Evolutionary conservation across 768 basidiomycete genomes (phyloP).

Genomic region (Coprinopsis marcescibilis): DNA sequence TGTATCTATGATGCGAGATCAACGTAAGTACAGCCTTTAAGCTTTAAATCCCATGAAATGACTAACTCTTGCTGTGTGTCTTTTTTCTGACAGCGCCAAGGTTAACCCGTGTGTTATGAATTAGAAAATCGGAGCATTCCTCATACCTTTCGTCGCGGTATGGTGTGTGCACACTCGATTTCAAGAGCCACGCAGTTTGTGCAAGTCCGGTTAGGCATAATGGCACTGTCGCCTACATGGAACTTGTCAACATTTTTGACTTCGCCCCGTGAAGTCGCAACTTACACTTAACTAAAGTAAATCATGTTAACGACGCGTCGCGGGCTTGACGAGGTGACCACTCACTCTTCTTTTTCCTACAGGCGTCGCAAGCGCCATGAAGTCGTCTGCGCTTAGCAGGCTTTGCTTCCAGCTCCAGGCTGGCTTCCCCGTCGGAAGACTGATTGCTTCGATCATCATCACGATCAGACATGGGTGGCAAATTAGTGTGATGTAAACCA

Average conservation of each 20-base stretch:
- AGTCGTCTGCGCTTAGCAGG: too few species aligned
- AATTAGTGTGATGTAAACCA: too few species aligned
- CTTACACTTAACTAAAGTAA: constrained; percentile 20
- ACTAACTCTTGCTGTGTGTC: constrained; percentile 31
- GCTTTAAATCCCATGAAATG: neutral
- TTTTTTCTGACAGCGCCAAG: constrained; percentile 19
- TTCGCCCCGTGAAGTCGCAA: constrained; percentile 19
- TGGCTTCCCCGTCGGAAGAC: too few species aligned
- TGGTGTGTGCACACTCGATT: constrained; percentile 49
- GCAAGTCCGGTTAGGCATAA: constrained; percentile 48
- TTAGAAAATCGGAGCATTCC: neutral
- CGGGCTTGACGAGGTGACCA: neutral
- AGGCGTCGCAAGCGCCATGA: constrained; percentile 40
- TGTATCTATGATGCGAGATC: constrained; percentile 20
- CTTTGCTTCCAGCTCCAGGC: too few species aligned
- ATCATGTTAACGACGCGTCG: constrained; percentile 3
- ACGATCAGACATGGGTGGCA: too few species aligned
- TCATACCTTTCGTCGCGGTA: constrained; percentile 41
- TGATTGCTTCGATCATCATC: too few species aligned
- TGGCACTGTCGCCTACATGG: constrained; percentile 51
- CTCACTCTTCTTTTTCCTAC: constrained; percentile 39
- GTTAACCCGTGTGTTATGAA: neutral
- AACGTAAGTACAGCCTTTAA: neutral
- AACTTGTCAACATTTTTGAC: neutral
- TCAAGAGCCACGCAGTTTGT: constrained; percentile 48